Evolutionary conservation across 345 rosid genomes (phyloP), one percentile per base, ranked within the genome.

Genomic region (Linum usitatissimum): DNA sequence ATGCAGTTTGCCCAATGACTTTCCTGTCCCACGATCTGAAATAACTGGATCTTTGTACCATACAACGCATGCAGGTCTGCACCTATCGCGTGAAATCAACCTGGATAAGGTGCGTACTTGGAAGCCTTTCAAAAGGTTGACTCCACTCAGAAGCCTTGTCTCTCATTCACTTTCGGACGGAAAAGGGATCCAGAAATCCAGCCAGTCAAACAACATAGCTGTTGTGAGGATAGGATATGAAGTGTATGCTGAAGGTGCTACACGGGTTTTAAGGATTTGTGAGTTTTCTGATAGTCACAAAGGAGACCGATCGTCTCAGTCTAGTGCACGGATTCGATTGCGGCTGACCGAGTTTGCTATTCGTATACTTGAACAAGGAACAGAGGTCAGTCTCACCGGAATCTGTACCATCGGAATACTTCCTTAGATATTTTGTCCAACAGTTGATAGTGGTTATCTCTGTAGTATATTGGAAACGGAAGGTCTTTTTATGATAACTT

Each of bases 101-200:
- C 78, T 92, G 81, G 98, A 92, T 75, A 92, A 92, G 79, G 81
- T 92, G 66, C 92, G 95, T 59, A 73, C 83, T 14, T 92, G 98
- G 98, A 92, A 86, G 79, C 84, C 96, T 61, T 86, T 88, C 68
- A 78, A 65, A 68, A 92, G 82, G 78, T 67, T 63, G 61, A 68
- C 79, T 60, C 87, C 79, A 51, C 73, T 62, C 19, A 74, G 76
- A 76, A 80, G 83, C 55, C 70, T 86, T 66, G 76, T 79, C 38
- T 83, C 93, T 69, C 82, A 79, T 71, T 74, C 73, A 49, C 66
- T 64, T 76, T 64, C 72, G 49, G 80, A 71, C 63, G 74, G 73
- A 73, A 79, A 70, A 48, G 74, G 70, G 73, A 77, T 71, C 68
- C 76, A 70, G 55, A 84, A 75, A 77, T 65, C 66, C 57, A 70